Evolutionary conservation across 2,329 filamentous ascomycete genomes (phyloP), one percentile per base, ranked within the genome.

Genomic region (Colletotrichum sidae): DNA sequence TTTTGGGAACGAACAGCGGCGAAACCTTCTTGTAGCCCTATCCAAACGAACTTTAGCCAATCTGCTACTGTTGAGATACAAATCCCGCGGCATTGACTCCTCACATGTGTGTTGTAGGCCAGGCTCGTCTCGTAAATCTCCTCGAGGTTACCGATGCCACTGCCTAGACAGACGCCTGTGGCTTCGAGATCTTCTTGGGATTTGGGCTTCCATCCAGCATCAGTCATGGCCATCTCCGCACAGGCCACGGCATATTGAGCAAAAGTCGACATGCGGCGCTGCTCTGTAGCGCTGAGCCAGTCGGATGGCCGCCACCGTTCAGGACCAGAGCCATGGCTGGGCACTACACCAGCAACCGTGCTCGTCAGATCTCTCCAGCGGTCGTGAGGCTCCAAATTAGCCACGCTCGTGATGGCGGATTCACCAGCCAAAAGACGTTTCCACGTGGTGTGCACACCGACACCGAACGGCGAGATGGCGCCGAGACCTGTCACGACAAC

Each of bases 21-120:
- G 94, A 97, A 2, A 98, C 92, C 73, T 96, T 97, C 71, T 88
- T 93, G 77, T 97, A 97, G 69, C 95, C 95, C 92, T 96, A 50
- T 34, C 58, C 13, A 33, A 56, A 66, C 53, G 51, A 11, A 65
- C 42, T 61, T 70, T 60, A 69, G 65, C 58, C 60, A 51, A 45
- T 50, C 54, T 50, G 50, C 39, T 53, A 54, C 35, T 39, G 37
- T 53, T 53, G 56, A 51, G 69, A 25, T 4, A 25, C 25, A 25
- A 5, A 60, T 65, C 67, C 15, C 65, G 60, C 60, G 52, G 60
- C 38, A 25, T 57, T 45, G 37, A 59, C 34, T 47, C 71, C 88
- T 79, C 79, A 95, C 93, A 63, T 88, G 88, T 77, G 87, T 84
- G 38, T 92, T 85, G 74, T 92, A 97, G 1, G 87, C 88, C 54